Evolutionary conservation across 2,329 filamentous ascomycete species (phyloP).

Genomic region (Aspergillus arachidicola): DNA sequence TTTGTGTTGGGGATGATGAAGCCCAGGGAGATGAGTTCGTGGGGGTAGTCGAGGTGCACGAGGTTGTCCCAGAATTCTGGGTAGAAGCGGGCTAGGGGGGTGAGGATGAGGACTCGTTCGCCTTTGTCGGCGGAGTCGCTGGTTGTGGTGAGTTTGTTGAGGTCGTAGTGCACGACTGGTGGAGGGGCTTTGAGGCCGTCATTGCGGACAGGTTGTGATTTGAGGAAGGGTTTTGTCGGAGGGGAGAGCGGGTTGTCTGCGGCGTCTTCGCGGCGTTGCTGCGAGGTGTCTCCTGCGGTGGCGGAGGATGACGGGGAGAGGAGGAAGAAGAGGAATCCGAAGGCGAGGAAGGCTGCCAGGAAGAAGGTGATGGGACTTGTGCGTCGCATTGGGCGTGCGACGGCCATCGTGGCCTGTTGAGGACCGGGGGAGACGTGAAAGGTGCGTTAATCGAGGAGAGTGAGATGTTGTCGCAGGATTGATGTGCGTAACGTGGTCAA

Average conservation of each 20-base stretch:
- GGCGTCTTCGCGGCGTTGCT: constrained; percentile 57
- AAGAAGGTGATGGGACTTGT: constrained; percentile 75
- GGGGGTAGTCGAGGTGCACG: constrained; percentile 79
- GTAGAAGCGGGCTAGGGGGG: constrained; percentile 91
- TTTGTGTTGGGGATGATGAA: constrained; percentile 95
- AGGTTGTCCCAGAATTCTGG: constrained; percentile 95
- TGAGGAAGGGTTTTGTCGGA: constrained; percentile 73
- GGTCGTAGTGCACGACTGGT: constrained; percentile 87
- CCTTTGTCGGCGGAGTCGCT: constrained; percentile 72
- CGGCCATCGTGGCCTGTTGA: constrained; percentile 52
- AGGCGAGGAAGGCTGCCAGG: constrained; percentile 70
- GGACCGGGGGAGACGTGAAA: constrained; percentile 16
- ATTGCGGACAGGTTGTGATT: constrained; percentile 54
- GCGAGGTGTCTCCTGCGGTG: constrained; percentile 50
- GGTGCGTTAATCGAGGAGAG: background rate
- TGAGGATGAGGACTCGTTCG: constrained; percentile 88
- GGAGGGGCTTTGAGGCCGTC: constrained; percentile 65
- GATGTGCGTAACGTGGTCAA: constrained; percentile 19
- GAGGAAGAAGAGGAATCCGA: constrained; percentile 65
- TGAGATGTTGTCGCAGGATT: constrained; percentile 19
- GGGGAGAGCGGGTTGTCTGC: constrained; percentile 73
- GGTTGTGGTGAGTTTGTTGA: constrained; percentile 91
- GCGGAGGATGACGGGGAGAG: constrained; percentile 54
- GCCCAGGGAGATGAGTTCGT: constrained; percentile 89
- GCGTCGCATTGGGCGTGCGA: constrained; percentile 72